Evolutionary conservation across 2,329 filamentous ascomycete genomes (phyloP).

Genomic region (Chaetomium olivaceum): DNA sequence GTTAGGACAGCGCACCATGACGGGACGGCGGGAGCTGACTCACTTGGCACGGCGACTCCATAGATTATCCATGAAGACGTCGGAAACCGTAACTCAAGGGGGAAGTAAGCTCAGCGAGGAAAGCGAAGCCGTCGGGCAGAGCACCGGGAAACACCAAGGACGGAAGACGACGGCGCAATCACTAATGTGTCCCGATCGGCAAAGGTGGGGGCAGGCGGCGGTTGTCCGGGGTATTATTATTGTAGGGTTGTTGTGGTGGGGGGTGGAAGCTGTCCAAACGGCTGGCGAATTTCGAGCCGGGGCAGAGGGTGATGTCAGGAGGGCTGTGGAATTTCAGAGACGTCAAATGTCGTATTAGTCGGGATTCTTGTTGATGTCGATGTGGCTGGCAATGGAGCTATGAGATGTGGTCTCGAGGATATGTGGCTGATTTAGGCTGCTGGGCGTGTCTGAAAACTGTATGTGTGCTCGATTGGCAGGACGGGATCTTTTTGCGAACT

Average conservation of each 20-base stretch:
- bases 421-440: conserved; percentile 18
- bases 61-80: conserved; percentile 61
- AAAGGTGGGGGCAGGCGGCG: conserved; percentile 6
- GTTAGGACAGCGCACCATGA: conserved; percentile 13
- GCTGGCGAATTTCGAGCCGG: conserved; percentile 4
- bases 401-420: conserved; percentile 18
- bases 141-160: conserved; percentile 21
- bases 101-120: conserved; percentile 20
- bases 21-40: conserved; percentile 36
- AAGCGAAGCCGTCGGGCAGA: conserved; percentile 19
- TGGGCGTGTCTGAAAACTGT: conserved; percentile 5
- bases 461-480: conserved; percentile 24
- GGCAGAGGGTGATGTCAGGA: conserved; percentile 27
- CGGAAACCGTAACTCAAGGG: conserved; percentile 29
- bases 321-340: conserved; percentile 10
- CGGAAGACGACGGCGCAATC: conserved; percentile 2
- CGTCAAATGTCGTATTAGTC: conserved; percentile 18
- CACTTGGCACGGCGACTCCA: conserved; percentile 87
- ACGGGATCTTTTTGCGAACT: conserved; percentile 24
- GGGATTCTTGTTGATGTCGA: conserved; percentile 11
- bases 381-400: conserved; percentile 13
- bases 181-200: conserved; percentile 11
- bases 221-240: conserved; percentile 11
- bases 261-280: conserved; percentile 1
- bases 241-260: conserved; percentile 12